Evolutionary conservation across 73 alveolate genomes (phyloP).

Genomic region (Chromera velia): DNA sequence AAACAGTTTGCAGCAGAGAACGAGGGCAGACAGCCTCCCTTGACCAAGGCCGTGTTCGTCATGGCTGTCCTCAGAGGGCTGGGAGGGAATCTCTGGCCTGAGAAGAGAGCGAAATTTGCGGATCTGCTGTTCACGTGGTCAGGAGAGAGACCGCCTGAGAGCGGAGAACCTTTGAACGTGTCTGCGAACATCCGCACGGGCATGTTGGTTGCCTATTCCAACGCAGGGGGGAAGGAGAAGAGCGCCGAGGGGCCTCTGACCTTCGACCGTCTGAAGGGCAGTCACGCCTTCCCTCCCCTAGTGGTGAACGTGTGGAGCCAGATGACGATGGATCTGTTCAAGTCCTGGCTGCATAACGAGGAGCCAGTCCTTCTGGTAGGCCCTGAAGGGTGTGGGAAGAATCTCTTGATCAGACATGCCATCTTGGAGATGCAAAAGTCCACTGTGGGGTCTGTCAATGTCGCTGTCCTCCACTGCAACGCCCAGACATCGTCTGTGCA

Average conservation of each 20-base stretch:
- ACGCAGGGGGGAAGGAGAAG: no score
- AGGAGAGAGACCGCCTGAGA: constrained; percentile 17
- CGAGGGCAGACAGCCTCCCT: constrained; percentile 17
- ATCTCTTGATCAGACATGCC: constrained; percentile 80
- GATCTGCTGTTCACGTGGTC: constrained; percentile 48
- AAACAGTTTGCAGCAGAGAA: constrained; percentile 5
- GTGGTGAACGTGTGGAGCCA: constrained; percentile 46
- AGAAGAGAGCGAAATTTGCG: constrained; percentile 59
- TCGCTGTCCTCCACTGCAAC: constrained; percentile 72
- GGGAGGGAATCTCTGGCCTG: constrained; percentile 81
- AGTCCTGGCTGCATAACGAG: constrained; percentile 40
- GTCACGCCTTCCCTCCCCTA: background rate
- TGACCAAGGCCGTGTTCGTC: constrained; percentile 72
- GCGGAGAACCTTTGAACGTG: background rate
- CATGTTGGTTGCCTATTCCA: no score
- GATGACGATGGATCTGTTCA: constrained; percentile 26
- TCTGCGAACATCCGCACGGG: background rate
- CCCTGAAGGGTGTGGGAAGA: constrained; percentile 99
- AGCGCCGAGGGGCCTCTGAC: no score
- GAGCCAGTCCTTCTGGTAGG: constrained; percentile 97
- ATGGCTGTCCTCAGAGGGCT: constrained; percentile 83
- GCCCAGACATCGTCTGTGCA: constrained; percentile 77
- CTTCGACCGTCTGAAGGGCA: no score
- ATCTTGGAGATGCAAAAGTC: constrained; percentile 75
- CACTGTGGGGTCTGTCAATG: constrained; percentile 23